phyloP scores from a whole-genome alignment of 1,284 basidiomycete genomes.

The Rhizoctonia solani region DNA sequence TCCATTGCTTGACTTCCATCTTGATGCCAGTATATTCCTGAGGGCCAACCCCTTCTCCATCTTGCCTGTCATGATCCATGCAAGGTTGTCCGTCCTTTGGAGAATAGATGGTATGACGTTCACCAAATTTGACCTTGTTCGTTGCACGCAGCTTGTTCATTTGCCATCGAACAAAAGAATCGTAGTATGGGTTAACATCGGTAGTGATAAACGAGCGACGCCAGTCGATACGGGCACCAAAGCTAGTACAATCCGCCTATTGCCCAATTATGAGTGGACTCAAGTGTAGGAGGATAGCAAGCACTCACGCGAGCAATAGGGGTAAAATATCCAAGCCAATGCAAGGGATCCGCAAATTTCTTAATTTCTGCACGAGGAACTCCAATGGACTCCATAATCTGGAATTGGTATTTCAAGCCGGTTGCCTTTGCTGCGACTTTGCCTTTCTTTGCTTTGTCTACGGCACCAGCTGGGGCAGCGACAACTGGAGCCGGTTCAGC shows the following conservation, averaged over 20 bases:
- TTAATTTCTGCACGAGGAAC: constrained; percentile 91
- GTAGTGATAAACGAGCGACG: constrained; percentile 94
- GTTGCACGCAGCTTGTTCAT: constrained; percentile 88
- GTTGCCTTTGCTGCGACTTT: constrained; percentile 94
- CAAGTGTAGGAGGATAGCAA: background rate
- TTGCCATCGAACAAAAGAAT: constrained; percentile 98
- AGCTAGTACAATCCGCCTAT: constrained; percentile 78
- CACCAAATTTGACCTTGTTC: constrained; percentile 95
- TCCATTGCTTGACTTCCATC: constrained; percentile 90
- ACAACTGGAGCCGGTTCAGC: constrained; percentile 45
- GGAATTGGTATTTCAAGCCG: constrained; percentile 96
- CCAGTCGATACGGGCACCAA: constrained; percentile 98
- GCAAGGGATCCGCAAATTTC: constrained; percentile 89
- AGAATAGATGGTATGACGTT: constrained; percentile 98
- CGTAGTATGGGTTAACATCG: constrained; percentile 96
- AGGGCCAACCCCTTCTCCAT: constrained; percentile 93
- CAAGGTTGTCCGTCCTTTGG: constrained; percentile 99
- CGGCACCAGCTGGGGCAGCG: constrained; percentile 50
- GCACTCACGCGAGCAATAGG: constrained; percentile 83
- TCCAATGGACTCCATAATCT: constrained; percentile 95
- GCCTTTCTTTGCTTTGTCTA: constrained; percentile 92
- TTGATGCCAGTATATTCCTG: constrained; percentile 97
- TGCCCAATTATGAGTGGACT: background rate
- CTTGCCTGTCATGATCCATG: constrained; percentile 98
- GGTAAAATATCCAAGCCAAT: constrained; percentile 96